These are phyloP conservation scores for Boletus austroedulis DNA, from an alignment of 1,284 basidiomycete species.

Conservation along the genomic window DNA sequence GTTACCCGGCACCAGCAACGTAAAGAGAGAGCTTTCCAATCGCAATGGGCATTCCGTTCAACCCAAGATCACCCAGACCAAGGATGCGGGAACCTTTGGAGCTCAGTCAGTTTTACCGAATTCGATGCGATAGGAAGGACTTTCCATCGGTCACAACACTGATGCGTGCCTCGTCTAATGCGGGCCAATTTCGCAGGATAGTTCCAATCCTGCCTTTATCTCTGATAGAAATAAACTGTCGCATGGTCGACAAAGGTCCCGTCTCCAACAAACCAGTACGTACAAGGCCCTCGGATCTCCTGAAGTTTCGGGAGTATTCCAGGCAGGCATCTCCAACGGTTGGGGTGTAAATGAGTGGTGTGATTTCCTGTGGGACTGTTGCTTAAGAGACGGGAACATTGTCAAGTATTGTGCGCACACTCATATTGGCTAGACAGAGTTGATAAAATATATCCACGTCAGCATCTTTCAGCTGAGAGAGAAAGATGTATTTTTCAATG, in stretches of 20 bases:
- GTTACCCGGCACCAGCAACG: slow-evolving; percentile 81
- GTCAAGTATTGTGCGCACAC: slow-evolving; percentile 8
- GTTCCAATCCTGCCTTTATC: slow-evolving; percentile 79
- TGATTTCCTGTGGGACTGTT: slow-evolving; percentile 50
- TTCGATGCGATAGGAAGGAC: slow-evolving; percentile 14
- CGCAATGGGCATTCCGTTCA: slow-evolving; percentile 90
- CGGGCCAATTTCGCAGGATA: slow-evolving; percentile 77
- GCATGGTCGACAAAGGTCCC: not conserved
- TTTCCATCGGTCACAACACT: slow-evolving; percentile 85
- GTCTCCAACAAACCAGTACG: slow-evolving; percentile 28
- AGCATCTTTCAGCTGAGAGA: slow-evolving; percentile 68
- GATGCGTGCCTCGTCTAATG: slow-evolving; percentile 71
- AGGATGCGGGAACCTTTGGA: slow-evolving; percentile 78
- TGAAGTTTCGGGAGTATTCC: slow-evolving; percentile 80
- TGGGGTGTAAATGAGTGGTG: slow-evolving; percentile 90
- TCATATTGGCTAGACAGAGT: slow-evolving; percentile 63
- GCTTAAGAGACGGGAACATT: not conserved
- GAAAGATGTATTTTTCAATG: slow-evolving; percentile 83
- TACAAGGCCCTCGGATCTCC: slow-evolving; percentile 75
- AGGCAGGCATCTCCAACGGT: slow-evolving; percentile 89
- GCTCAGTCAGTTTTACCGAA: not conserved
- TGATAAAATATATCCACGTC: slow-evolving; percentile 76
- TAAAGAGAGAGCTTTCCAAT: slow-evolving; percentile 94
- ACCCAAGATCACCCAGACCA: slow-evolving; percentile 86
- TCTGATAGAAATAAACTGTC: slow-evolving; percentile 77